phyloP scores from a whole-genome alignment of 2,329 filamentous ascomycete species.

The Sclerotinia subarctica region DNA sequence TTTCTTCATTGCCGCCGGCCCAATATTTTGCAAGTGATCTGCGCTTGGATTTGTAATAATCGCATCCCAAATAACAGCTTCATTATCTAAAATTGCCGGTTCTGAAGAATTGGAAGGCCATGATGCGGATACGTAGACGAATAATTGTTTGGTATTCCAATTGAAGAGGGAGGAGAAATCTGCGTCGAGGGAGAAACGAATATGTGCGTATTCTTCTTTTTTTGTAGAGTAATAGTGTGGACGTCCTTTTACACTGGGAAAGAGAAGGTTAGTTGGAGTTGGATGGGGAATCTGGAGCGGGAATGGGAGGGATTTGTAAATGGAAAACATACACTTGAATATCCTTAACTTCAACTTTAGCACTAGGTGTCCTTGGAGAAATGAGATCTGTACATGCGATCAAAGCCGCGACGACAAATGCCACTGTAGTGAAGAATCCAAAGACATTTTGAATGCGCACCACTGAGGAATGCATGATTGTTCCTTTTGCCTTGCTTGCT shows the following conservation, averaged over 20 bases:
- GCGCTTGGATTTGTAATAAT: conserved; percentile 79
- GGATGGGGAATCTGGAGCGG: not conserved
- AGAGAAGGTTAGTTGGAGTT: not conserved
- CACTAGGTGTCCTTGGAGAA: conserved; percentile 64
- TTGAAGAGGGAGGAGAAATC: conserved; percentile 92
- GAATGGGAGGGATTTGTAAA: not conserved
- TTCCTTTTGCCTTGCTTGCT: not conserved
- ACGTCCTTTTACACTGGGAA: conserved; percentile 71
- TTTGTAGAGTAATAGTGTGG: conserved; percentile 95
- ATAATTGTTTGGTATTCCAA: conserved; percentile 99
- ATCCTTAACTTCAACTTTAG: conserved; percentile 65
- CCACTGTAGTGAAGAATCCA: conserved; percentile 95
- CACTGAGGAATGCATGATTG: conserved; percentile 72
- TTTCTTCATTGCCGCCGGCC: conserved; percentile 59
- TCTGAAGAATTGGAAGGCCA: conserved; percentile 47
- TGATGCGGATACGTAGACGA: conserved; percentile 89
- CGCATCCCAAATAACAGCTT: conserved; percentile 91
- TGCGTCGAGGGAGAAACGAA: conserved; percentile 88
- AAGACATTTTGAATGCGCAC: conserved; percentile 89
- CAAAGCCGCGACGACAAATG: conserved; percentile 73
- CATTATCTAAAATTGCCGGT: conserved; percentile 45
- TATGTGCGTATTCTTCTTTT: conserved; percentile 92
- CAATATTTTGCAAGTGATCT: conserved; percentile 59
- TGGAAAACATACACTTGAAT: conserved; percentile 71
- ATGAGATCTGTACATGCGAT: conserved; percentile 79